Percentiles rank a stretch among this genome's conserved stretches.
phyloP scores from a whole-genome alignment of 768 basidiomycete species.

The Hygrocybe punicea region DNA sequence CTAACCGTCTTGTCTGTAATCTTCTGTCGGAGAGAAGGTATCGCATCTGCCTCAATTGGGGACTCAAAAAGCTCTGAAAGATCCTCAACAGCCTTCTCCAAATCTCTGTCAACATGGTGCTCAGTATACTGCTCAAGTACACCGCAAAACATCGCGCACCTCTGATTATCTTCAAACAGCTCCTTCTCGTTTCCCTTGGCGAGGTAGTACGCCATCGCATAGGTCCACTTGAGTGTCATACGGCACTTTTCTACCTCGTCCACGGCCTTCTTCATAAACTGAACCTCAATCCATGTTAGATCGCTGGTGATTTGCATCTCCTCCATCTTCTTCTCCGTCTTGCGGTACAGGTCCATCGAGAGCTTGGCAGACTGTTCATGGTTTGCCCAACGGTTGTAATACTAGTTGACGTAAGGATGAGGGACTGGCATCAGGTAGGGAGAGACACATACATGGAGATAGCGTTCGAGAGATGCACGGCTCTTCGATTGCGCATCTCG shows the following conservation, averaged over 20 bases:
- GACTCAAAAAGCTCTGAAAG: conserved; percentile 89
- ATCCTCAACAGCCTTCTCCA: conserved; percentile 94
- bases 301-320: conserved; percentile 94
- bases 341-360: conserved; percentile 84
- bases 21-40: conserved; percentile 79
- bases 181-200: conserved; percentile 89
- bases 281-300: conserved; percentile 97
- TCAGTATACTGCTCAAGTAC: neutral
- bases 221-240: conserved; percentile 98
- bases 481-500: conserved; percentile 89
- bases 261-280: conserved; percentile 98
- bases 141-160: conserved; percentile 40
- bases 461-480: conserved; percentile 88
- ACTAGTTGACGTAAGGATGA: conserved; percentile 46
- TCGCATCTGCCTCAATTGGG: conserved; percentile 82
- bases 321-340: conserved; percentile 99
- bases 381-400: conserved; percentile 99
- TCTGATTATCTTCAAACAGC: conserved; percentile 95
- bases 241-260: conserved; percentile 88
- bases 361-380: conserved; percentile 99
- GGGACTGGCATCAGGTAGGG: neutral
- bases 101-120: conserved; percentile 51
- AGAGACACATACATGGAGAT: conserved; percentile 75
- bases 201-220: conserved; percentile 98
- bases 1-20: conserved; percentile 93